Evolutionary conservation across 2,329 filamentous ascomycete genomes (phyloP).

Genomic region (Phaeosphaeriaceae sp.): DNA sequence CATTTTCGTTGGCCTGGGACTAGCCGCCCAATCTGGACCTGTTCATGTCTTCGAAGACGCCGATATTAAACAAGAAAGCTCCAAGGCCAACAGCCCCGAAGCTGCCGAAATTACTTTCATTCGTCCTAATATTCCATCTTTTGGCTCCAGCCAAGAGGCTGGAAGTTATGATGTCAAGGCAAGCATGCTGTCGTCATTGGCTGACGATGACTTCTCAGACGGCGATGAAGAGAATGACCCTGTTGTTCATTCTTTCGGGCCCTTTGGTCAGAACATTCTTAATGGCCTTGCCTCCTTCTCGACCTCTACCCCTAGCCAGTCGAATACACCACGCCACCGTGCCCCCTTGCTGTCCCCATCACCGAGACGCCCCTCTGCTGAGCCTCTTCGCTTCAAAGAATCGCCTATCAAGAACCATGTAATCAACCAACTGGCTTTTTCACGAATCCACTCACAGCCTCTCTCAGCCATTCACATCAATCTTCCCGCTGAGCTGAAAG

Average conservation of each 20-base stretch:
- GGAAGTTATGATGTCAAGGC: constrained; percentile 26
- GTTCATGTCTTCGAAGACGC: constrained; percentile 50
- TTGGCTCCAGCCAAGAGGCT: constrained; percentile 26
- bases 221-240: constrained; percentile 91
- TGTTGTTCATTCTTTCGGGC: constrained; percentile 88
- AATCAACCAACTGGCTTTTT: constrained; percentile 94
- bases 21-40: constrained; percentile 23
- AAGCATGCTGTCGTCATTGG: constrained; percentile 38
- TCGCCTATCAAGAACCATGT: constrained; percentile 78
- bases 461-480: constrained; percentile 88
- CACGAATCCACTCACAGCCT: constrained; percentile 87
- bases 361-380: constrained; percentile 33
- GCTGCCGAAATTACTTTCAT: constrained; percentile 40
- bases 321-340: constrained; percentile 35
- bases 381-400: constrained; percentile 41
- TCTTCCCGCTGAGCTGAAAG: constrained; percentile 69
- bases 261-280: constrained; percentile 86
- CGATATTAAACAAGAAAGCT: constrained; percentile 37
- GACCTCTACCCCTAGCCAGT: constrained; percentile 61
- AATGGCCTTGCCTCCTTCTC: constrained; percentile 81
- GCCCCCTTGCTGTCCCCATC: constrained; percentile 39
- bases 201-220: constrained; percentile 71
- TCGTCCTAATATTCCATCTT: constrained; percentile 32
- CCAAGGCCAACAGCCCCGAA: constrained; percentile 26
- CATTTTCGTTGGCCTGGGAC: constrained; percentile 48